Base-by-base conservation (phyloP, 2,329 filamentous ascomycete genomes). In the Ceratocystis cacaofunesta region DNA sequence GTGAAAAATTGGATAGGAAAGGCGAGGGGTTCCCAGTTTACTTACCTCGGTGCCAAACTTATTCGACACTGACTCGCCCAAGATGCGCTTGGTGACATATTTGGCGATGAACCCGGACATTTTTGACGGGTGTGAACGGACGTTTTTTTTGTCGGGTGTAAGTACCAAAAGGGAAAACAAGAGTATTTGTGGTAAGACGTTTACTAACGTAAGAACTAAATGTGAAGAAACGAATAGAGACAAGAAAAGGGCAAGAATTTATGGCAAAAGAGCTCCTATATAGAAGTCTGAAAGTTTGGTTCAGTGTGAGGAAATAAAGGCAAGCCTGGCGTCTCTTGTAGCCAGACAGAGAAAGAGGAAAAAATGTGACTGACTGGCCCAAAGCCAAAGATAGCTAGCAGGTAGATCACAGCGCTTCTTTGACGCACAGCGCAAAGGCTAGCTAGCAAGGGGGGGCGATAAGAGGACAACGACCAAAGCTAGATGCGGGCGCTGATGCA, bases 91-190 rank as follows among this genome's bases (percentile, higher is more conserved):
- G 69, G 77, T 78, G 55, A 85, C 76, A 66, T 79, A 75, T 72
- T 84, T 85, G 67, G 79, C 77, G 32, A 83, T 71, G 41, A 80
- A 71, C 41, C 76, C 76, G 46, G 82, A 75, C 84, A 86, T 86
- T 57, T 55, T 41, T 41, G 28, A 32, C 15, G 55, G 28, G 61
- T 41, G 32, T 41, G 32, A 57, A 57, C 17, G 50, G 32, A 58
- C 32, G 17, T 5, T n/a, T 50, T 50, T 50, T 12, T 50, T 41
- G 12, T 41, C 36, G 0, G 36, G 48, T 50, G 19, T 50, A 50
- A 50, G 52, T 32, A 43, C 25, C 30, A 28, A 64, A 32, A 58
- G 17, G 19, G 30, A 41, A 32, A 50, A 48, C 28, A 44, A 50
- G 44, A 62, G 6, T 19, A 10, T 44, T 22, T 19, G 58, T 19